Evolutionary conservation across 176 grass and related monocot genomes (phyloP).

Genomic region (sorghum (Sorghum bicolor)): Sorghum_bicolor_NCBIv3 NC_012872.2:7498001-7498500

Average conservation of each 20-base stretch:
- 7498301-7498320: slow-evolving; percentile 49
- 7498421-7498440: slow-evolving; percentile 67
- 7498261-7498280: slow-evolving; percentile 91
- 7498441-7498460: slow-evolving; percentile 70
- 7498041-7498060: too few species aligned
- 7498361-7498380: slow-evolving; percentile 94
- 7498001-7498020: background rate
- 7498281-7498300: slow-evolving; percentile 80
- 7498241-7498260: slow-evolving; percentile 88
- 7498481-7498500: slow-evolving; percentile 86
- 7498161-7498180: slow-evolving; percentile 66
- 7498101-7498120: background rate
- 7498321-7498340: slow-evolving; percentile 30
- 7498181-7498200: slow-evolving; percentile 41
- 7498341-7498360: slow-evolving; percentile 55
- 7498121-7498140: slow-evolving; percentile 79
- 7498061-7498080: too few species aligned
- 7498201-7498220: background rate
- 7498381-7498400: slow-evolving; percentile 81
- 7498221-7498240: slow-evolving; percentile 71
- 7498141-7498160: slow-evolving; percentile 71
- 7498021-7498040: background rate
- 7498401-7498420: slow-evolving; percentile 93
- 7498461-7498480: slow-evolving; percentile 73
- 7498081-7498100: too few species aligned